Evolutionary conservation across 208 protist genomes (phyloP), one percentile per base, ranked within the genome.

Genomic region (Phytomonas sp.): DNA sequence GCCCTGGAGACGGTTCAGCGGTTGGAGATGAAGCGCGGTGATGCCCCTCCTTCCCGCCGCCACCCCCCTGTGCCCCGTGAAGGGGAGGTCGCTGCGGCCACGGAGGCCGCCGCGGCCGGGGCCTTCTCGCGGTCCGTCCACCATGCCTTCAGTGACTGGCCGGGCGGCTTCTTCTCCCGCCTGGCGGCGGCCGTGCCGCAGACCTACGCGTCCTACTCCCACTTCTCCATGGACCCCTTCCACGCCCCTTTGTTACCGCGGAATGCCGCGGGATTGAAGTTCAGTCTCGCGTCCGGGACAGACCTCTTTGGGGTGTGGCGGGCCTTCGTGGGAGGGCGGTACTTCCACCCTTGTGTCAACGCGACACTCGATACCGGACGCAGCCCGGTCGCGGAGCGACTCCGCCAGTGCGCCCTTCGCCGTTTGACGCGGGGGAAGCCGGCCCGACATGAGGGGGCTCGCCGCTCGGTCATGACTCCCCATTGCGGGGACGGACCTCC

Each of bases 221-320:
- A 88, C 76, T 90, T 89, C 79, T 77, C 51, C 26, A 61, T 88
- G 4, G 90, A 96, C 67, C 90, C 90, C 23, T 85, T 79, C 51
- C 88, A 96, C 72, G 90, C 90, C 4, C 85, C 87, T n/a, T 75
- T 93, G 30, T 74, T 96, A 33, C 60, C 76, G 9, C 86, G 87
- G 60, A 78, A 92, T 59, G 71, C 79, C 6, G 83, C 84, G 8
- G 72, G 87, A 26, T 70, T 92, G 68, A 73, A 67, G 28, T 92
- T 88, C 72, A 72, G 76, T 62, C 37, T 56, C 37, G 60, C 81
- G 51, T 75, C 80, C 17, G 84, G 75, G 33, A 61, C 73, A 20
- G 84, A 92, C 67, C 85, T 77, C 8, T 92, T 83, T 59, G 85
- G 86, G 11, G 78, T 82, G 20, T 96, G 87, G 86, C 81, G 90